Evolutionary conservation across 208 protist genomes (phyloP), one percentile per base, ranked within the genome.

Genomic region (Leishmania gerbilli): DNA sequence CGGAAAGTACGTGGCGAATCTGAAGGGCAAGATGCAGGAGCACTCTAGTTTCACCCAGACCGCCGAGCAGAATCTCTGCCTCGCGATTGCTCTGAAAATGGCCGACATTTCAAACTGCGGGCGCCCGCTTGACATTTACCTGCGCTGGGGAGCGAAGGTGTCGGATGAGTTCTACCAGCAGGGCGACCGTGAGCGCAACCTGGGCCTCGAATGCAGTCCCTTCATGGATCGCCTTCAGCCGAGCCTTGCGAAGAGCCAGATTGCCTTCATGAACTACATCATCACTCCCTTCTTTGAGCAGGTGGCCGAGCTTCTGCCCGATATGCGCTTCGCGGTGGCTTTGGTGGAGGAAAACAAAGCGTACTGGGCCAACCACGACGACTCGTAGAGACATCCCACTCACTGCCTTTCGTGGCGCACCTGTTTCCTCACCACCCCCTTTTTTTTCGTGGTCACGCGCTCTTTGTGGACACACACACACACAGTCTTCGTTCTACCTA

Each of bases 101-200:
- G 95, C 98, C 34, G 98, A 99, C 83, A 97, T 99, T 62, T 98
- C 93, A 51, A 99, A 99, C 80, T 97, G 96, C 78, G 90, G 95
- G 5, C 92, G 98, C 17, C 92, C 94, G 3, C 82, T 91, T 62
- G 87, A 95, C n/a, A 88, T 98, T 31, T 98, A 95, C 82, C 86
- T 98, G 40, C 88, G 88, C 27, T 99, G 98, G 98, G 93, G 95
- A 74, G 79, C 85, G 21, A 93, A 94, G 64, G 88, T 99, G 53
- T 95, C 93, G 49, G 90, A 98, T 51, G 98, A 99, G 86, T 99
- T 99, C 82, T 98, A 95, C 77, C 89, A 93, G 77, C 95, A 98
- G 82, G 98, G 98, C 69, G 97, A 99, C 80, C 89, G 92, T 37
- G 98, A 99, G 83, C 86, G 90, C 45, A 91, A 88, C 74, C 79